Evolutionary conservation across 768 basidiomycete genomes (phyloP).

Genomic region (Tephrocybe sp.): DNA sequence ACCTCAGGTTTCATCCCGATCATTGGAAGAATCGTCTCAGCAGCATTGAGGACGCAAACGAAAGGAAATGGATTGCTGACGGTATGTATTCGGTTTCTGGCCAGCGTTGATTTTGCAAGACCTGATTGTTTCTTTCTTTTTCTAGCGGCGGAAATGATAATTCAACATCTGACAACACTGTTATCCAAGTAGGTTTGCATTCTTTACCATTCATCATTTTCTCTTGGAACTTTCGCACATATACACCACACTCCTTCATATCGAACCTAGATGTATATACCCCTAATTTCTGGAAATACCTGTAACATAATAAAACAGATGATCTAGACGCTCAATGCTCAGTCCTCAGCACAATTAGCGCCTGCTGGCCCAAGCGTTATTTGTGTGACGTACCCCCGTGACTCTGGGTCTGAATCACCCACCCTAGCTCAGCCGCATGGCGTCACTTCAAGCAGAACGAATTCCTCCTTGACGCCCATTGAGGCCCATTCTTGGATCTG

Average conservation of each 20-base stretch:
- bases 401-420: no score
- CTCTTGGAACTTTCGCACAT: no score
- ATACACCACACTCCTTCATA: no score
- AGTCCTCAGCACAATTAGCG: no score
- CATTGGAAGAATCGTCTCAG: conserved; percentile 69
- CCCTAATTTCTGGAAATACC: neutral
- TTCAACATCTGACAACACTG: conserved; percentile 58
- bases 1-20: conserved; percentile 78
- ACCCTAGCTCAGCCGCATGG: no score
- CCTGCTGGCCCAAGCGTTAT: no score
- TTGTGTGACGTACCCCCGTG: no score
- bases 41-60: conserved; percentile 54
- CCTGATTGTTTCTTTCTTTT: neutral
- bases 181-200: conserved; percentile 1
- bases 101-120: no score
- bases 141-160: conserved; percentile 48
- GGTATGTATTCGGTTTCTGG: conserved; percentile 31
- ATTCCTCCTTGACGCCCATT: no score
- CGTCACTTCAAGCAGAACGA: no score
- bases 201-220: neutral
- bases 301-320: neutral
- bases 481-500: no score
- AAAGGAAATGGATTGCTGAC: conserved; percentile 61
- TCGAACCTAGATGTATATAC: neutral
- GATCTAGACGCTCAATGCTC: no score